Evolutionary conservation across 1,284 basidiomycete species (phyloP), one percentile per base, ranked within the genome.

Genomic region (Cutaneotrichosporon sp.): DNA sequence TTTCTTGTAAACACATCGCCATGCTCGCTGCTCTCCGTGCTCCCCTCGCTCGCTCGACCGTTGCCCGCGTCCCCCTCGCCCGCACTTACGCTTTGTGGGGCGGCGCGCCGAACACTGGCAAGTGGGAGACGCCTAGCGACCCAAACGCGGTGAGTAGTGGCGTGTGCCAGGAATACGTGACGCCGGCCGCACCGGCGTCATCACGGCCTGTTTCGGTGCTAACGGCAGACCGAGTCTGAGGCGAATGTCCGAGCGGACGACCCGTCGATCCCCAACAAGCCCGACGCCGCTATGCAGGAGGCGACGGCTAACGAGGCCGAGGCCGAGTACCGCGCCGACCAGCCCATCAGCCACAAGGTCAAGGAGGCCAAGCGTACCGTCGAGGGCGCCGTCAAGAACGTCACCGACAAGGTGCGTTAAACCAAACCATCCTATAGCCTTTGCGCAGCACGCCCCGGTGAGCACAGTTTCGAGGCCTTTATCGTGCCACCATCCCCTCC

Each of bases 171-270:
- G n/a, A n/a, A n/a, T n/a, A n/a, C n/a, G n/a, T n/a, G 3, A 30
- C 8, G 21, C 35, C 21, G 8, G 12, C n/a, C n/a, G n/a, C n/a
- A n/a, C n/a, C n/a, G n/a, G n/a, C n/a, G 2, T 21, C 17, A 22
- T n/a, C n/a, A n/a, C n/a, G n/a, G n/a, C n/a, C n/a, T n/a, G n/a
- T n/a, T n/a, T n/a, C n/a, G n/a, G n/a, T n/a, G 22, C 39, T n/a
- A 30, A 22, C 33, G 20, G 12, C 39, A 56, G 47, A 57, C 55
- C 48, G 55, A 53, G 44, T 57, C 55, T 36, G 48, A 57, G 55
- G 44, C 48, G 35, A 43, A 39, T 44, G 55, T 52, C 15, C 45
- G 44, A 8, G 51, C 55, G 30, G 55, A 57, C 48, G 14, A 36
- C n/a, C 17, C 15, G 30, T 7, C 35, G 23, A n/a, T 21, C n/a